A percentile compares a stretch with the other conserved stretches of the same genome.
Conservation (phyloP, 306 rosid genomes). For the Morella rubra region DNA sequence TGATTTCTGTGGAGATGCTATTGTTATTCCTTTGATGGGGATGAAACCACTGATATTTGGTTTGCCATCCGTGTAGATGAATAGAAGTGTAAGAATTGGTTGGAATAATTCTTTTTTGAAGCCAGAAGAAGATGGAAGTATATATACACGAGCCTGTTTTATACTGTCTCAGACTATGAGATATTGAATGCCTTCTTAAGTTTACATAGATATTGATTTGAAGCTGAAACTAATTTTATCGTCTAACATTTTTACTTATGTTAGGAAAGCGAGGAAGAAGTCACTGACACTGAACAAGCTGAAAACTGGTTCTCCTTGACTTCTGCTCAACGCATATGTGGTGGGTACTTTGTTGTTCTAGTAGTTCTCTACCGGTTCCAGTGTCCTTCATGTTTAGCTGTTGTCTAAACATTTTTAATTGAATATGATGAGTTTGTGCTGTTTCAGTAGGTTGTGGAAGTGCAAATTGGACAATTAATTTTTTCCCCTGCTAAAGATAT, state of each 20-base stretch:
- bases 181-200: slow-evolving; percentile 8
- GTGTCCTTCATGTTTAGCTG: not conserved
- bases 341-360: slow-evolving; percentile 49
- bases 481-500: not conserved
- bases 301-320: slow-evolving; percentile 99
- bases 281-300: slow-evolving; percentile 96
- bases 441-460: not conserved
- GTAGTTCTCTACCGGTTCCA: slow-evolving; percentile 26
- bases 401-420: not conserved
- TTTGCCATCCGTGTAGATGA: not conserved
- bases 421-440: slow-evolving; percentile 2
- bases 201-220: slow-evolving; percentile 4
- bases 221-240: slow-evolving; percentile 13
- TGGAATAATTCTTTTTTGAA: not conserved
- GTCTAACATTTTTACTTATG: slow-evolving; percentile 20
- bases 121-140: not conserved
- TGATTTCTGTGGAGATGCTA: not conserved
- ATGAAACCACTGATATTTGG: not conserved
- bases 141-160: slow-evolving; percentile 9
- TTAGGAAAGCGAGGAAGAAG: slow-evolving; percentile 99
- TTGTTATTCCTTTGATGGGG: not conserved
- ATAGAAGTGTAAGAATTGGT: not conserved
- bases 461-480: not conserved
- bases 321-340: slow-evolving; percentile 96
- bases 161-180: slow-evolving; percentile 9